Evolutionary conservation across 495 filamentous ascomycete species (phyloP).

Genomic region (Podospora pseudoanserina): DNA sequence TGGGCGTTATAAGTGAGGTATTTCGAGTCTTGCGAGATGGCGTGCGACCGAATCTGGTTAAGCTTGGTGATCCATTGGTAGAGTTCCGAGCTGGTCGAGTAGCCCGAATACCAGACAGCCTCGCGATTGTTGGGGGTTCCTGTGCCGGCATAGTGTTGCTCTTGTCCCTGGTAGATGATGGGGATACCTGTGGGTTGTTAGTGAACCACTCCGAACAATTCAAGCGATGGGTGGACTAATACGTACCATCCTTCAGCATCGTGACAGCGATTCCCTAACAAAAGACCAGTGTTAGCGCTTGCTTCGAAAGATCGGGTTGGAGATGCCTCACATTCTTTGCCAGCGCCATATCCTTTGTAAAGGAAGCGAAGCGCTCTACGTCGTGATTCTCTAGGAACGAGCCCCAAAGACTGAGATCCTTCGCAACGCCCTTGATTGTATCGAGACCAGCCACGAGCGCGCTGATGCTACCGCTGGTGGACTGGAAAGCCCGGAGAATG

Average conservation of each 20-base stretch:
- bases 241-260: constrained; percentile 57
- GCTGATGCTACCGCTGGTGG: constrained; percentile 54
- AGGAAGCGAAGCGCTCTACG: constrained; percentile 59
- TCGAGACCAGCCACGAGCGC: constrained; percentile 58
- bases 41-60: constrained; percentile 56
- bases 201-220: constrained; percentile 30
- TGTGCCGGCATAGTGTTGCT: constrained; percentile 63
- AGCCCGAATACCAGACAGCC: constrained; percentile 67
- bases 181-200: constrained; percentile 32
- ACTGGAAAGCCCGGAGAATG: constrained; percentile 59
- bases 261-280: constrained; percentile 70
- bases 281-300: constrained; percentile 25
- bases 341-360: constrained; percentile 47
- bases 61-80: constrained; percentile 55
- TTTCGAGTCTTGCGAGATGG: constrained; percentile 41
- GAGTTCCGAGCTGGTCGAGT: constrained; percentile 54
- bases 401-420: constrained; percentile 62
- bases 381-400: constrained; percentile 83
- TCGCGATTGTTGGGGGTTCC: constrained; percentile 65
- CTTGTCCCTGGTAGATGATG: constrained; percentile 57
- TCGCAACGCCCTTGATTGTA: constrained; percentile 42
- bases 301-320: too few species aligned
- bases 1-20: constrained; percentile 55
- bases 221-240: too few species aligned
- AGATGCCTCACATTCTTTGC: constrained; percentile 24